phyloP scores from a whole-genome alignment of 768 basidiomycete genomes.

The Russula sp. region DNA sequence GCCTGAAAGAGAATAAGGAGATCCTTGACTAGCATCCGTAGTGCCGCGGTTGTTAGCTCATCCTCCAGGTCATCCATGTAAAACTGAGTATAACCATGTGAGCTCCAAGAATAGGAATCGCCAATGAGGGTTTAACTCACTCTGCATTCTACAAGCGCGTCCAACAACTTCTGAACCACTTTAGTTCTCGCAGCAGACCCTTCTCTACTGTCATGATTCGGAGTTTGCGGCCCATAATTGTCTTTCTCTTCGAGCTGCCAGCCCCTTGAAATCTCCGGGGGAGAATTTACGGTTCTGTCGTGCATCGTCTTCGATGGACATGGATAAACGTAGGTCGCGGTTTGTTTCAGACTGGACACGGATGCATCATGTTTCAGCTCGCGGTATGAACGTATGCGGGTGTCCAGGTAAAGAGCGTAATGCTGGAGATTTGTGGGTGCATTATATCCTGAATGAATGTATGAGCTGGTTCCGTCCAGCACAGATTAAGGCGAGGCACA shows the following conservation, averaged over 20 bases:
- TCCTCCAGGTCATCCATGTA: conserved; percentile 93
- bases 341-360: conserved; percentile 92
- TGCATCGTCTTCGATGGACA: conserved; percentile 57
- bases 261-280: conserved; percentile 22
- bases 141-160: conserved; percentile 80
- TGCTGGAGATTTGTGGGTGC: conserved; percentile 82
- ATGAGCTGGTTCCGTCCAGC: background rate
- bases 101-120: background rate
- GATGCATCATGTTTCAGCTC: conserved; percentile 91
- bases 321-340: conserved; percentile 72
- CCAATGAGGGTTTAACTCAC: conserved; percentile 41
- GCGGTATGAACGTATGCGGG: conserved; percentile 81
- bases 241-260: conserved; percentile 56
- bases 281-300: conserved; percentile 18
- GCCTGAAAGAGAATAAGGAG: conserved; percentile 95
- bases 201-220: conserved; percentile 94
- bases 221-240: conserved; percentile 77
- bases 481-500: conserved; percentile 7
- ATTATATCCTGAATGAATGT: conserved; percentile 59
- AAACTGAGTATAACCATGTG: conserved; percentile 52
- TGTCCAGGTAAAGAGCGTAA: conserved; percentile 87
- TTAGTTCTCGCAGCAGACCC: conserved; percentile 90
- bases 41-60: conserved; percentile 81
- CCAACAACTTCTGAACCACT: conserved; percentile 86
- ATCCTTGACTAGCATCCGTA: conserved; percentile 95